phyloP scores from a whole-genome alignment of 2,329 filamentous ascomycete genomes.

The Epichloe scottii region DNA sequence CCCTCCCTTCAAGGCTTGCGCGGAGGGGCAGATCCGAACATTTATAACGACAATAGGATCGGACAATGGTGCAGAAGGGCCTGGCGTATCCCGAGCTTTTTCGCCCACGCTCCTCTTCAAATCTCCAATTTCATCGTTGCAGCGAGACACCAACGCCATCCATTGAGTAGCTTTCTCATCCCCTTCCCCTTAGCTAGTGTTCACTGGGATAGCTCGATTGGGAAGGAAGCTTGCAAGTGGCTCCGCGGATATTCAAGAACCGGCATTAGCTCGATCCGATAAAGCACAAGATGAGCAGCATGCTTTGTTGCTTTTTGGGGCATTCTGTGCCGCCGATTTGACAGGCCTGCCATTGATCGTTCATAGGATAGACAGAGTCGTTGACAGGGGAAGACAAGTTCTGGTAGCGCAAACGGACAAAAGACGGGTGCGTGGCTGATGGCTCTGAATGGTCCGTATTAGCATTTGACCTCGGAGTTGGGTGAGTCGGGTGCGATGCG shows the following conservation, averaged over 20 bases:
- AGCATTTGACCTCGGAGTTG: too few species aligned
- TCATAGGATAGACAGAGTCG: not conserved
- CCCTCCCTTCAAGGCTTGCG: not conserved
- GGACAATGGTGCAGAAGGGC: not conserved
- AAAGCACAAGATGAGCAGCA: not conserved
- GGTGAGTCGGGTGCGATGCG: not conserved
- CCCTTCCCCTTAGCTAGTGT: not conserved
- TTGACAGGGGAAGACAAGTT: not conserved
- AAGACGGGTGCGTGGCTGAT: not conserved
- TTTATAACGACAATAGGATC: not conserved
- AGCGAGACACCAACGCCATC: not conserved
- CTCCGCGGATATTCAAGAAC: not conserved
- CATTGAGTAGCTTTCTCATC: not conserved
- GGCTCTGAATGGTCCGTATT: too few species aligned
- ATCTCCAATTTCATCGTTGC: not conserved
- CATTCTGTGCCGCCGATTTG: not conserved
- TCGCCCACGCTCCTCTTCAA: not conserved
- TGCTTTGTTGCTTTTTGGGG: not conserved
- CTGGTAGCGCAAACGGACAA: not conserved
- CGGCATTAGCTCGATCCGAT: not conserved
- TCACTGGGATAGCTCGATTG: not conserved
- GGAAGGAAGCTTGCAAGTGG: not conserved
- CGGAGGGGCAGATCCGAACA: not conserved
- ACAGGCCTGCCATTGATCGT: too few species aligned
- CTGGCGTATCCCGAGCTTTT: not conserved